A percentile compares a stretch with the other conserved stretches of the same genome.
phyloP scores from a whole-genome alignment of 2,329 filamentous ascomycete species.

The Tolypocladium tundrense region DNA sequence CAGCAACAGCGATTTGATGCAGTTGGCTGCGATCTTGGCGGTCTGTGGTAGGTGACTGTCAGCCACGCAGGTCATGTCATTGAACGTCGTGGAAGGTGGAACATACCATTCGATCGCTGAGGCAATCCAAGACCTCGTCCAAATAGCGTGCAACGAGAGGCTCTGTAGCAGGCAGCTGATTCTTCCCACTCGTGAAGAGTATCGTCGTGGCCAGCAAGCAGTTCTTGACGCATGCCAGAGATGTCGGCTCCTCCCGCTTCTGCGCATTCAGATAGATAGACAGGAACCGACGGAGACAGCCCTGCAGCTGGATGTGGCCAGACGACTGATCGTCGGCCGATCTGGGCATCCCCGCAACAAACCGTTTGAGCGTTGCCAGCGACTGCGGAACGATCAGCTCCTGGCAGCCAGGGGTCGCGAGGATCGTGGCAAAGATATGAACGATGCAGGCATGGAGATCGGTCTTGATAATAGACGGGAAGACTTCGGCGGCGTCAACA shows the following conservation, averaged over 20 bases:
- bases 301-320: constrained; percentile 63
- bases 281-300: constrained; percentile 73
- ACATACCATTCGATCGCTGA: constrained; percentile 63
- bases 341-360: constrained; percentile 64
- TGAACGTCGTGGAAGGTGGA: not conserved
- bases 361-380: constrained; percentile 83
- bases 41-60: constrained; percentile 36
- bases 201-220: constrained; percentile 81
- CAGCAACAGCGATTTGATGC: constrained; percentile 74
- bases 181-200: constrained; percentile 71
- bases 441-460: constrained; percentile 94
- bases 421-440: constrained; percentile 89
- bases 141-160: constrained; percentile 65
- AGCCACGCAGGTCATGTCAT: not conserved
- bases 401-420: constrained; percentile 77
- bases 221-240: constrained; percentile 86
- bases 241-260: constrained; percentile 63
- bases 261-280: constrained; percentile 69
- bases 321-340: constrained; percentile 34
- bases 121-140: constrained; percentile 74
- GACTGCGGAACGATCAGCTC: constrained; percentile 80
- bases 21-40: constrained; percentile 82
- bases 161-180: constrained; percentile 64
- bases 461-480: constrained; percentile 91
- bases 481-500: constrained; percentile 89